Evolutionary conservation across 352 stramenopile species (phyloP).

Genomic region (Albugo candida): DNA sequence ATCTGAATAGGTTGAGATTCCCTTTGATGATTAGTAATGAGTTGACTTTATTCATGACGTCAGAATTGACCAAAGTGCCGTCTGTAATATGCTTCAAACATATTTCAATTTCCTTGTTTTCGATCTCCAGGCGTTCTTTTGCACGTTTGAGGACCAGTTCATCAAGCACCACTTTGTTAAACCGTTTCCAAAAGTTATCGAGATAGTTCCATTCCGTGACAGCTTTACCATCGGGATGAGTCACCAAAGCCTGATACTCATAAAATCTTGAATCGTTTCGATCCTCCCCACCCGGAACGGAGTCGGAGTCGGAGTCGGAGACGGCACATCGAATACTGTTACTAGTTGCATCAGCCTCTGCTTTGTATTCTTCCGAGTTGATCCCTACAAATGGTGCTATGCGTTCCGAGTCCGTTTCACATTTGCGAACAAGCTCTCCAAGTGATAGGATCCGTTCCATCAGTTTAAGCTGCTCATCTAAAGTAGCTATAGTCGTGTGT

Average conservation of each 20-base stretch:
- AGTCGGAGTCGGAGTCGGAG: slow-evolving; percentile 8
- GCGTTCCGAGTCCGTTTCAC: slow-evolving; percentile 84
- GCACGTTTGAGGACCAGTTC: slow-evolving; percentile 80
- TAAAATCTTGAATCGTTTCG: slow-evolving; percentile 16
- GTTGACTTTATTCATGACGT: slow-evolving; percentile 81
- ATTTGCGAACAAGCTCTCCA: slow-evolving; percentile 77
- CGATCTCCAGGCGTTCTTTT: slow-evolving; percentile 57
- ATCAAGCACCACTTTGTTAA: slow-evolving; percentile 89
- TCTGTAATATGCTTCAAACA: slow-evolving; percentile 87
- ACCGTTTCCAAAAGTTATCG: slow-evolving; percentile 87
- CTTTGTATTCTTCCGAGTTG: slow-evolving; percentile 31
- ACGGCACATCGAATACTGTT: slow-evolving; percentile 35
- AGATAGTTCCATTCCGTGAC: slow-evolving; percentile 70
- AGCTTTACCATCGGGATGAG: slow-evolving; percentile 18
- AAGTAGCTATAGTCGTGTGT: slow-evolving; percentile 42
- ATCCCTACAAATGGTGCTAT: slow-evolving; percentile 74
- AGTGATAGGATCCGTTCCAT: slow-evolving; percentile 77
- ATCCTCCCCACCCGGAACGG: slow-evolving; percentile 21
- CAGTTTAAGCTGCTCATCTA: slow-evolving; percentile 46
- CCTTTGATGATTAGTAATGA: slow-evolving; percentile 88
- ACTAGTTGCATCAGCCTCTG: slow-evolving; percentile 32
- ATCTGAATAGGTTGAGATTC: slow-evolving; percentile 33
- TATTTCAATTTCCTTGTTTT: slow-evolving; percentile 81
- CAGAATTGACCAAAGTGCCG: slow-evolving; percentile 83
- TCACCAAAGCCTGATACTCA: slow-evolving; percentile 43